Conservation (phyloP, 106 monocot species). For the Acorus calamus region DNA sequence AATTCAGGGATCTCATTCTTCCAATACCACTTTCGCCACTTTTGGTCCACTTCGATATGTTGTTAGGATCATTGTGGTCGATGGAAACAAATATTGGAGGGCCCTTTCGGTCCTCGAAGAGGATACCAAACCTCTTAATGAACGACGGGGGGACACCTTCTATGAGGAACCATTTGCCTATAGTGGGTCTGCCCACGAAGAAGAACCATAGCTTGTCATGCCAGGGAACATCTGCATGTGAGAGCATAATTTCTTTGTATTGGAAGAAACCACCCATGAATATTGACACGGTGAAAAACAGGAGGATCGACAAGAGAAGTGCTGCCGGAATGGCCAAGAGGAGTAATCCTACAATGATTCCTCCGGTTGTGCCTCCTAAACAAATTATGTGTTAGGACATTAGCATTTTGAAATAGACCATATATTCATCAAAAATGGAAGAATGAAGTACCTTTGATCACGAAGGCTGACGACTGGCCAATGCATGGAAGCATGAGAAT, state of each 20-base stretch:
- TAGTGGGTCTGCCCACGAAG: not conserved
- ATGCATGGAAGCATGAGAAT: conserved; percentile 1
- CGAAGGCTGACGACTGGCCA: not conserved
- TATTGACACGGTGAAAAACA: not conserved
- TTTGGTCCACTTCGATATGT: not conserved
- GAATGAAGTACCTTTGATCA: not conserved
- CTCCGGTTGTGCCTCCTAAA: not conserved
- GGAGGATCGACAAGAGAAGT: not conserved
- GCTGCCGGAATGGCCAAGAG: not conserved
- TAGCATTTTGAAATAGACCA: not conserved
- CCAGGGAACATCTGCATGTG: not conserved
- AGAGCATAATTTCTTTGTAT: not conserved
- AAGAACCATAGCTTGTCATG: not conserved
- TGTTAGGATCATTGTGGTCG: not conserved
- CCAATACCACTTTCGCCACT: not conserved
- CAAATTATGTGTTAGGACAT: not conserved
- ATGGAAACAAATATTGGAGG: not conserved
- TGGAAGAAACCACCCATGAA: not conserved
- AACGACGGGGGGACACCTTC: not conserved
- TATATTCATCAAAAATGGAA: not conserved
- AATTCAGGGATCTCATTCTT: not conserved
- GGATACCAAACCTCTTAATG: not conserved
- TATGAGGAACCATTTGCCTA: not conserved
- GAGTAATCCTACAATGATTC: not conserved
- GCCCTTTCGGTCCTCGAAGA: not conserved